Conservation (phyloP, 305 asterid species). For the Solanum hybrid region DNA sequence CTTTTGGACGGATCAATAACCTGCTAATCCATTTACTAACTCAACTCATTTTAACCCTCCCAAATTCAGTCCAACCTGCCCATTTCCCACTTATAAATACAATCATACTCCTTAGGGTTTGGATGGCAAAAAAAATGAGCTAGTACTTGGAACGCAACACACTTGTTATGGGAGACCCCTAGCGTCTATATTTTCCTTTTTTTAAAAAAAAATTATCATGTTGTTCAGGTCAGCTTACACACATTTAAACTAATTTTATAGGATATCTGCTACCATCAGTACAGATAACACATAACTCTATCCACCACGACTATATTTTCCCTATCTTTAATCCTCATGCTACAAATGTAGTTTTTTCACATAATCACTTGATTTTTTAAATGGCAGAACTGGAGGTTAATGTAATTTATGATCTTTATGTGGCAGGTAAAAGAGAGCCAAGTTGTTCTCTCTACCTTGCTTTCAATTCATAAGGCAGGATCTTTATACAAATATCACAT, state of each 20-base stretch:
- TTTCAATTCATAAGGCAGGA: not conserved
- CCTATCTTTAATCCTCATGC: not conserved
- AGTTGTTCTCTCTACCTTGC: not conserved
- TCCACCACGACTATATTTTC: not conserved
- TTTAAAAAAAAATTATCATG: not conserved
- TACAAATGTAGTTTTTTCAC: no score
- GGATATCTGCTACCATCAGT: not conserved
- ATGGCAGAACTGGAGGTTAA: not conserved
- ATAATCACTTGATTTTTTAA: not conserved
- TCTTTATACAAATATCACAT: not conserved
- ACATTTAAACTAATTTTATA: not conserved
- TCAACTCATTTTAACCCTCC: not conserved
- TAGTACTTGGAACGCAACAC: not conserved
- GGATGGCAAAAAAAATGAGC: not conserved
- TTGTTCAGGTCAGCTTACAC: not conserved
- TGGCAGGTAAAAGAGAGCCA: not conserved
- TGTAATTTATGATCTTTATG: not conserved
- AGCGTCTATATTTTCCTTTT: not conserved
- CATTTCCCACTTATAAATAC: not conserved
- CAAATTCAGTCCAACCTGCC: not conserved
- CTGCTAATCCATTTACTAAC: not conserved
- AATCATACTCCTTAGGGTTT: not conserved
- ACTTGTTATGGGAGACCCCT: not conserved
- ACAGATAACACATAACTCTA: not conserved
- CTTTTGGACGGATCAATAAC: not conserved